A percentile compares a stretch with the other conserved stretches of the same genome.
Conservation (phyloP, 495 filamentous ascomycete species). For the Neurospora pannonica region DNA sequence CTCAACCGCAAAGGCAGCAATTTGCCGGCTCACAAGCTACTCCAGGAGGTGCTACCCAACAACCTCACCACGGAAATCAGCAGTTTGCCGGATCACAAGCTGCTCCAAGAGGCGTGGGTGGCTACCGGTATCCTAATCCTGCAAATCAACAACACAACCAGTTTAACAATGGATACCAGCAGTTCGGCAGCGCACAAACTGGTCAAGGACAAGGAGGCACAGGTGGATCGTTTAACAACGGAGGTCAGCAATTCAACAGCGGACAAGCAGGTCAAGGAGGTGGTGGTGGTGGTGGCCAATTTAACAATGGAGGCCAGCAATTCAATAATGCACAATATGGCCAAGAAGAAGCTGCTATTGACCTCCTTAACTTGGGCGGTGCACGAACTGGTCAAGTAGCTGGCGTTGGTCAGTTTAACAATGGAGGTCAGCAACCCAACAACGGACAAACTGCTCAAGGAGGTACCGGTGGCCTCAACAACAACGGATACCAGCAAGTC, state of each 20-base stretch:
- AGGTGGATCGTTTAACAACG: background rate
- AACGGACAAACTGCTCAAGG: background rate
- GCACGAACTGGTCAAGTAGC: background rate
- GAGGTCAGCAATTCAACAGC: background rate
- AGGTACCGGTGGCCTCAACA: too few relatives aligned
- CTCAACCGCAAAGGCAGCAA: background rate
- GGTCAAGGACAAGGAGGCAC: background rate
- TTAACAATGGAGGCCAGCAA: background rate
- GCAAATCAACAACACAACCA: background rate
- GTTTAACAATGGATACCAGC: background rate
- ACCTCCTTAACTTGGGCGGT: background rate
- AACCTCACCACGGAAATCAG: background rate
- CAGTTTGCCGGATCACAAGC: background rate
- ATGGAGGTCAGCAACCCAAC: background rate
- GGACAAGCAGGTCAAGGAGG: background rate
- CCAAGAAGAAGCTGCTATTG: background rate
- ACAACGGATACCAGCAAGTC: too few relatives aligned
- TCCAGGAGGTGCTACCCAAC: background rate
- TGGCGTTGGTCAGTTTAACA: background rate
- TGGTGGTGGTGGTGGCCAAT: background rate
- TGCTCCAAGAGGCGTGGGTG: background rate
- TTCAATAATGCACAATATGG: background rate
- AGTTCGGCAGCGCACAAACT: background rate
- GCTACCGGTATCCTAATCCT: background rate
- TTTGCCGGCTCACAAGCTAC: background rate